Percentiles rank a stretch among this genome's conserved stretches.
phyloP scores from a whole-genome alignment of 352 stramenopile genomes.

The Stephanocyclus meneghinianus region DNA sequence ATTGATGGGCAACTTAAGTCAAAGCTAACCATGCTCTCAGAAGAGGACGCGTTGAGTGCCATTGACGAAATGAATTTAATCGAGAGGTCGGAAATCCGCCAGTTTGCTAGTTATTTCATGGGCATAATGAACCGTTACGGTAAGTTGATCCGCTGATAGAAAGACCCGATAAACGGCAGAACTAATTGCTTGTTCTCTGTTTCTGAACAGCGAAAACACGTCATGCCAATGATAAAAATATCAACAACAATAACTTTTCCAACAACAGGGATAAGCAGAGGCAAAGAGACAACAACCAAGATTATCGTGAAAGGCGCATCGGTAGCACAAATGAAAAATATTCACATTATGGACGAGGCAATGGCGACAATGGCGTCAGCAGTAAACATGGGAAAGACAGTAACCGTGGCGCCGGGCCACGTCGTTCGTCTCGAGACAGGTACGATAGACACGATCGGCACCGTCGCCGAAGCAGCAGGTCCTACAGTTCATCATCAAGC shows the following conservation, averaged over 20 bases:
- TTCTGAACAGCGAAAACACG: not conserved
- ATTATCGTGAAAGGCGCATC: not conserved
- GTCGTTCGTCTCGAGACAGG: slow-evolving; percentile 23
- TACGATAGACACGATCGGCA: slow-evolving; percentile 6
- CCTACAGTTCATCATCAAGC: slow-evolving; percentile 5
- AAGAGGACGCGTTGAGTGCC: slow-evolving; percentile 75
- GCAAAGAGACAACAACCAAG: not conserved
- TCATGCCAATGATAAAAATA: slow-evolving; percentile 36
- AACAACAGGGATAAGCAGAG: slow-evolving; percentile 30
- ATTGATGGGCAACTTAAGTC: slow-evolving; percentile 73
- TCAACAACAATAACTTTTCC: slow-evolving; percentile 12
- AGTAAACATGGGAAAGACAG: slow-evolving; percentile 3
- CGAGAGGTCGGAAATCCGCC: slow-evolving; percentile 58
- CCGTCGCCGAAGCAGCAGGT: not conserved
- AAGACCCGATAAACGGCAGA: not conserved
- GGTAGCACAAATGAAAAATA: not conserved
- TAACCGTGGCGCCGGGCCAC: slow-evolving; percentile 1
- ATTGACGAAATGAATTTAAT: slow-evolving; percentile 72
- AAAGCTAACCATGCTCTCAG: slow-evolving; percentile 71
- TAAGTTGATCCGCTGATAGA: not conserved
- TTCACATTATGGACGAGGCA: slow-evolving; percentile 48
- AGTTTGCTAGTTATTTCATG: slow-evolving; percentile 79
- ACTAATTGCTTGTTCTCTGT: not conserved
- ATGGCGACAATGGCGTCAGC: not conserved
- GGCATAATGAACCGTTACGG: slow-evolving; percentile 82